phyloP scores from a whole-genome alignment of 2,329 filamentous ascomycete species.

The Colletotrichum tropicale region DNA sequence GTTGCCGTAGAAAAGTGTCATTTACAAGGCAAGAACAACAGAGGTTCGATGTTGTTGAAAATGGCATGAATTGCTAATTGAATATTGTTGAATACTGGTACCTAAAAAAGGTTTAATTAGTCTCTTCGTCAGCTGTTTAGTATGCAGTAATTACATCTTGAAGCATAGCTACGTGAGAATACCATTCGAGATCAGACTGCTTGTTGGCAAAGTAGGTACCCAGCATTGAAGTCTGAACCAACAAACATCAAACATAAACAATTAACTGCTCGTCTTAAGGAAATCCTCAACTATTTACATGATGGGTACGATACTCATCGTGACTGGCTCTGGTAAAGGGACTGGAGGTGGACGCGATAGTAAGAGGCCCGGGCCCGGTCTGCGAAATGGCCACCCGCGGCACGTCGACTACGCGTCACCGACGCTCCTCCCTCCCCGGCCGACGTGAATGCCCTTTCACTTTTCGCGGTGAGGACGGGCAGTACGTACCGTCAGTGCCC shows the following conservation, averaged over 20 bases:
- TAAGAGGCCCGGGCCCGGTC: neutral
- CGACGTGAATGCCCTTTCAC: neutral
- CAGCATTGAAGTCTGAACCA: neutral
- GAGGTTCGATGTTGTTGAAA: neutral
- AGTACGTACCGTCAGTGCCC: neutral
- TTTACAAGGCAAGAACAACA: neutral
- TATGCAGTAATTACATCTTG: no score
- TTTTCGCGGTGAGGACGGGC: neutral
- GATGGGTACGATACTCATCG: neutral
- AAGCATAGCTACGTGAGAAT: no score
- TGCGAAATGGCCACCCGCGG: neutral
- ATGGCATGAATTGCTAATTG: neutral
- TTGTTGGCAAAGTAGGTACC: neutral
- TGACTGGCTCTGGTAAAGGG: neutral
- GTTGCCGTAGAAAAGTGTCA: neutral
- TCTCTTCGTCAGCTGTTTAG: no score
- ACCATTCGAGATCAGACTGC: neutral
- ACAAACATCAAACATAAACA: rapidly evolving
- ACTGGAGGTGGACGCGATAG: neutral
- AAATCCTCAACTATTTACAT: neutral
- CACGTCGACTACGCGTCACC: neutral
- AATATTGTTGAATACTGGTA: neutral
- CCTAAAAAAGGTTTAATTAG: no score
- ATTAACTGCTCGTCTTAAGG: neutral
- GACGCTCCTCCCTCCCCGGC: neutral